phyloP scores from a whole-genome alignment of 1,284 basidiomycete species.

The Veloporphyrellus conicus region DNA sequence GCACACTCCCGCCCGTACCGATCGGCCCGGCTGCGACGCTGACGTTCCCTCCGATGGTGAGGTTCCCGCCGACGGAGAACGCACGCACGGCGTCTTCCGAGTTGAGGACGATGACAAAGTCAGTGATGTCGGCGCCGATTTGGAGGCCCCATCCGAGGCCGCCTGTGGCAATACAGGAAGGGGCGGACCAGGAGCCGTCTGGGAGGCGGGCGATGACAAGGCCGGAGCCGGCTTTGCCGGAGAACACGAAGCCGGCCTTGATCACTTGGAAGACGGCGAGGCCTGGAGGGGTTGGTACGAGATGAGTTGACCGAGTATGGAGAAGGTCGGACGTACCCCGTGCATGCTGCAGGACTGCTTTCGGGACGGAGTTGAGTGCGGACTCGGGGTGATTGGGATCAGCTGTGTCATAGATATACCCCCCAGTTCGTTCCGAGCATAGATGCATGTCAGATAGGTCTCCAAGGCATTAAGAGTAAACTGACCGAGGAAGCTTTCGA shows the following conservation, averaged over 20 bases:
- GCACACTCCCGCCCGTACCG: constrained; percentile 90
- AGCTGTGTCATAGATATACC: constrained; percentile 51
- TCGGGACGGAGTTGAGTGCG: constrained; percentile 93
- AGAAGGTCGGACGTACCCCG: constrained; percentile 53
- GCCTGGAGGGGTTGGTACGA: constrained; percentile 43
- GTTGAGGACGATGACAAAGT: constrained; percentile 93
- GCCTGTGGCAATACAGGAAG: constrained; percentile 96
- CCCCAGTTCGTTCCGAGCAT: no score
- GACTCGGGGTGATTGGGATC: constrained; percentile 86
- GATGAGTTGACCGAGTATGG: background rate
- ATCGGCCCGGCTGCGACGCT: constrained; percentile 87
- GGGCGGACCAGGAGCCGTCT: constrained; percentile 96
- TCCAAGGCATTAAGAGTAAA: constrained; percentile 14
- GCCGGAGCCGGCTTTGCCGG: constrained; percentile 92
- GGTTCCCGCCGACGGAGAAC: constrained; percentile 92
- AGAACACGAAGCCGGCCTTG: constrained; percentile 94
- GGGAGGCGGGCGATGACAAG: constrained; percentile 91
- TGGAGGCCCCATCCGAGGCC: constrained; percentile 95
- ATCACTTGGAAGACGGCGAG: constrained; percentile 95
- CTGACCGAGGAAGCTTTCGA: constrained; percentile 84
- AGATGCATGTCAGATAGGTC: no score
- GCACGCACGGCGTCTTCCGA: constrained; percentile 93
- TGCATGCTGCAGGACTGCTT: constrained; percentile 85
- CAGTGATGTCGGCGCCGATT: constrained; percentile 85
- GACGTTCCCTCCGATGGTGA: constrained; percentile 90